phyloP scores from a whole-genome alignment of 1,139 yeast species.

The Magnusiomyces starmeri region DNA sequence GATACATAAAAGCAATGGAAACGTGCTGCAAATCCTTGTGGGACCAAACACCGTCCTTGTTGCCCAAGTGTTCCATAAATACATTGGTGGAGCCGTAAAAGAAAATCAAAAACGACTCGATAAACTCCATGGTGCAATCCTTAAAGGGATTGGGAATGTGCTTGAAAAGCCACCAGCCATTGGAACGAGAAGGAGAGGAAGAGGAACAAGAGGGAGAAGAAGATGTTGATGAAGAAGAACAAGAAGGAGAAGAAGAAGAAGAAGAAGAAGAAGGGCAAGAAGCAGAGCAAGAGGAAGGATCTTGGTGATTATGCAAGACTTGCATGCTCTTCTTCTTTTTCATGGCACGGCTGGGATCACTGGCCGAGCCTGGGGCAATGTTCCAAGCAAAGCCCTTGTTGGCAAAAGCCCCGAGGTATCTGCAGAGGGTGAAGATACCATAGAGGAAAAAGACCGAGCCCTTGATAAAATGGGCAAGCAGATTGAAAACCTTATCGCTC shows the following conservation, averaged over 20 bases:
- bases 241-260: background rate
- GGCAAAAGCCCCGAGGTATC: slow-evolving; percentile 78
- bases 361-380: slow-evolving; percentile 34
- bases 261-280: background rate
- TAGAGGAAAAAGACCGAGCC: slow-evolving; percentile 80
- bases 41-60: slow-evolving; percentile 70
- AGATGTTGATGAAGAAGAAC: background rate
- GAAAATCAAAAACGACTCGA: slow-evolving; percentile 71
- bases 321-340: slow-evolving; percentile 1
- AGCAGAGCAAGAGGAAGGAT: background rate
- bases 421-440: slow-evolving; percentile 70
- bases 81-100: slow-evolving; percentile 85
- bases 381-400: slow-evolving; percentile 93
- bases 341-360: slow-evolving; percentile 5
- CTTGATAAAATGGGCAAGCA: slow-evolving; percentile 91
- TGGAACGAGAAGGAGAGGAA: background rate
- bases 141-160: background rate
- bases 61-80: slow-evolving; percentile 81
- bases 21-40: slow-evolving; percentile 93
- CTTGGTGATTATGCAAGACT: background rate
- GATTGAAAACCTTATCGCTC: slow-evolving; percentile 60
- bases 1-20: slow-evolving; percentile 87
- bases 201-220: background rate
- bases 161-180: background rate
- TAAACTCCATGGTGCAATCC: slow-evolving; percentile 66